These are phyloP conservation scores for Metschnikowia cubensis DNA, from an alignment of 805 yeast species.

Conservation along the genomic window DNA sequence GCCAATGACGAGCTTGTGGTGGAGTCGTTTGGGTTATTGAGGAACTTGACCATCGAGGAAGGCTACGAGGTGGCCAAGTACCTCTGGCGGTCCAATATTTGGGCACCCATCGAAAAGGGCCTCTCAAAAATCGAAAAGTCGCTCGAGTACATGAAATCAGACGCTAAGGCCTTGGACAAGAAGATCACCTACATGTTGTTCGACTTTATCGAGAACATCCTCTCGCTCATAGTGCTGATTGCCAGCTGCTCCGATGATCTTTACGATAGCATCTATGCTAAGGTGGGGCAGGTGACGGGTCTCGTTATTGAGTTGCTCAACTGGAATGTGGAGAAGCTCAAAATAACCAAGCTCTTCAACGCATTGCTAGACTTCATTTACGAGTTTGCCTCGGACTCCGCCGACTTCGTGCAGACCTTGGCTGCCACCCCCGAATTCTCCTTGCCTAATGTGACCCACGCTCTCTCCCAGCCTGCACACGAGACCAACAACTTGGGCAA, in stretches of 20 bases:
- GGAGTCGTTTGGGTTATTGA: conserved; percentile 74
- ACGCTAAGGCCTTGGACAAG: conserved; percentile 17
- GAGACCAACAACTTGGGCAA: conserved; percentile 26
- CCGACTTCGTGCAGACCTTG: conserved; percentile 44
- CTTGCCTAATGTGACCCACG: conserved; percentile 17
- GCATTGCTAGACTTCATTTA: conserved; percentile 54
- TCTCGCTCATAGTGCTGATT: conserved; percentile 65
- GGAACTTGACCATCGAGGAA: conserved; percentile 79
- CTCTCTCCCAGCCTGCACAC: conserved; percentile 14
- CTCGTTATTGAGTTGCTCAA: conserved; percentile 37
- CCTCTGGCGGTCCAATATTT: conserved; percentile 74
- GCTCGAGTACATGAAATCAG: conserved; percentile 37
- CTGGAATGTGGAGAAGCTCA: conserved; percentile 33
- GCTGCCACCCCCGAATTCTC: conserved; percentile 15
- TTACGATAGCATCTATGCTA: conserved; percentile 44
- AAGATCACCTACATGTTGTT: conserved; percentile 41
- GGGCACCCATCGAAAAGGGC: conserved; percentile 55
- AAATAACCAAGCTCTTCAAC: conserved; percentile 43
- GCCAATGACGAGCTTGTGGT: conserved; percentile 69
- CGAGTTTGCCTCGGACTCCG: conserved; percentile 57
- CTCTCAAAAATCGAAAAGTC: conserved; percentile 50
- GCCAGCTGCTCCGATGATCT: conserved; percentile 57
- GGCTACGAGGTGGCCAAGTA: conserved; percentile 77
- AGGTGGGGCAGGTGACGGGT: conserved; percentile 35
- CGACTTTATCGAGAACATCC: conserved; percentile 68